Evolutionary conservation across 2,329 filamentous ascomycete species (phyloP).

Genomic region (Xylariaceae sp.): DNA sequence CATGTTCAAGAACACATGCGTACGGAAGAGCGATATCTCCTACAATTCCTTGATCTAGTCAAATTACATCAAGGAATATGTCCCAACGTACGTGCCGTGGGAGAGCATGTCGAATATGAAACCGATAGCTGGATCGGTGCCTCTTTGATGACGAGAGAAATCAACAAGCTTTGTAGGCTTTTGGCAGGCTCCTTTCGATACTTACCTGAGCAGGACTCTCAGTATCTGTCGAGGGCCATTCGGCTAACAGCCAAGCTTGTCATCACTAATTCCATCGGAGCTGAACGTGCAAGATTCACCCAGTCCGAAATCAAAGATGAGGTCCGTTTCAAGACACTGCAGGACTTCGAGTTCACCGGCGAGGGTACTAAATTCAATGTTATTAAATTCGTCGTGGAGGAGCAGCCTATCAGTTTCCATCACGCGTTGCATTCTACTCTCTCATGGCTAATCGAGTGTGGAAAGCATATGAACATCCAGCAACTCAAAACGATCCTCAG

Average conservation of each 20-base stretch:
- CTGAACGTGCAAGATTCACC: constrained; percentile 82
- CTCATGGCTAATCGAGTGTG: constrained; percentile 93
- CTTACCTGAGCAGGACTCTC: constrained; percentile 60
- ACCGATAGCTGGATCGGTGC: constrained; percentile 98
- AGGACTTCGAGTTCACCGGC: constrained; percentile 76
- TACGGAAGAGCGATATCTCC: constrained; percentile 78
- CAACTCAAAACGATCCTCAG: constrained; percentile 67
- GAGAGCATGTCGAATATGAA: constrained; percentile 97
- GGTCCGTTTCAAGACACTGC: constrained; percentile 74
- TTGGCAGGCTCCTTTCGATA: constrained; percentile 83
- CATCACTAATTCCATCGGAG: constrained; percentile 84
- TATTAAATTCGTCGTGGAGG: constrained; percentile 84
- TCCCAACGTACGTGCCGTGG: constrained; percentile 85
- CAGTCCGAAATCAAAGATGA: constrained; percentile 87
- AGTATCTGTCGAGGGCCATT: constrained; percentile 68
- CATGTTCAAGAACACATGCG: constrained; percentile 85
- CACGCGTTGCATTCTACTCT: constrained; percentile 94
- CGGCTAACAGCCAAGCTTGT: constrained; percentile 74
- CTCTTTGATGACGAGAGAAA: constrained; percentile 88
- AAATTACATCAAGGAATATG: constrained; percentile 97
- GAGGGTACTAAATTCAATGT: constrained; percentile 59
- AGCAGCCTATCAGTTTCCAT: constrained; percentile 92
- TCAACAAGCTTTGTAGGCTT: constrained; percentile 87
- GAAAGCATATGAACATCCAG: constrained; percentile 67
- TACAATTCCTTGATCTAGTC: constrained; percentile 93